A percentile compares a stretch with the other conserved stretches of the same genome.
Conservation (phyloP, 1,284 basidiomycete genomes). For the Rhodotorula mucilaginosa region DNA sequence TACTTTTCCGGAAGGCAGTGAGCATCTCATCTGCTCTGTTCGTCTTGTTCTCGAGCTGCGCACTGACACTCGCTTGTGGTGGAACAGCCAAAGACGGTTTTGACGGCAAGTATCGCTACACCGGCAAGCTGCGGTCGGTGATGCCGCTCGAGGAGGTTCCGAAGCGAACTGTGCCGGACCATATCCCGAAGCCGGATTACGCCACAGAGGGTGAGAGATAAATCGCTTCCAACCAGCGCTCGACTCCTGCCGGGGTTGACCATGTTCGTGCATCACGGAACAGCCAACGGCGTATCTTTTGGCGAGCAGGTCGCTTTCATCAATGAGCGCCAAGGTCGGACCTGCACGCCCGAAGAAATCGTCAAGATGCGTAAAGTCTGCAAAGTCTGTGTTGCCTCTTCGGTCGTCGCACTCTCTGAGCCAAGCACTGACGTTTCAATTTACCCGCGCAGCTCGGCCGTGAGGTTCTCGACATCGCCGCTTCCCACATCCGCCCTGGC, state of each 20-base stretch:
- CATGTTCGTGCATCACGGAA: neutral
- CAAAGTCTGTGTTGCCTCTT: slow-evolving; percentile 55
- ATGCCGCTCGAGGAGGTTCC: slow-evolving; percentile 66
- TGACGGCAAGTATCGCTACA: slow-evolving; percentile 51
- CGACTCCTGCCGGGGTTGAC: neutral
- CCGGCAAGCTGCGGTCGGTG: slow-evolving; percentile 67
- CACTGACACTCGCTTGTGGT: too few relatives aligned
- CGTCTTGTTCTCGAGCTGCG: too few relatives aligned
- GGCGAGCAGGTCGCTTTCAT: neutral
- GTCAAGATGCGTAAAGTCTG: slow-evolving; percentile 75
- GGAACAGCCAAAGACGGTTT: slow-evolving; percentile 22
- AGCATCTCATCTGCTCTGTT: neutral
- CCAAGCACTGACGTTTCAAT: slow-evolving; percentile 8
- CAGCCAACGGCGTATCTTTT: slow-evolving; percentile 2
- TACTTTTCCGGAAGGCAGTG: slow-evolving; percentile 27
- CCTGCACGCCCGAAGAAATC: slow-evolving; percentile 65
- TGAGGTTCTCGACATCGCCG: slow-evolving; percentile 87
- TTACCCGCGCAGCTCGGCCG: slow-evolving; percentile 66
- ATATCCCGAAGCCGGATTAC: slow-evolving; percentile 77
- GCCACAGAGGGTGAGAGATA: slow-evolving; percentile 63
- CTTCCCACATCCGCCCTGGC: slow-evolving; percentile 78
- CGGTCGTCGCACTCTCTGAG: neutral
- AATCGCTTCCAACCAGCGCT: neutral
- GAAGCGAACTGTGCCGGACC: slow-evolving; percentile 65
- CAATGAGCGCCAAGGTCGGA: slow-evolving; percentile 8